These are phyloP conservation scores for Penicillium rolfsii DNA, from an alignment of 2,329 filamentous ascomycete species.

Conservation along the genomic window DNA sequence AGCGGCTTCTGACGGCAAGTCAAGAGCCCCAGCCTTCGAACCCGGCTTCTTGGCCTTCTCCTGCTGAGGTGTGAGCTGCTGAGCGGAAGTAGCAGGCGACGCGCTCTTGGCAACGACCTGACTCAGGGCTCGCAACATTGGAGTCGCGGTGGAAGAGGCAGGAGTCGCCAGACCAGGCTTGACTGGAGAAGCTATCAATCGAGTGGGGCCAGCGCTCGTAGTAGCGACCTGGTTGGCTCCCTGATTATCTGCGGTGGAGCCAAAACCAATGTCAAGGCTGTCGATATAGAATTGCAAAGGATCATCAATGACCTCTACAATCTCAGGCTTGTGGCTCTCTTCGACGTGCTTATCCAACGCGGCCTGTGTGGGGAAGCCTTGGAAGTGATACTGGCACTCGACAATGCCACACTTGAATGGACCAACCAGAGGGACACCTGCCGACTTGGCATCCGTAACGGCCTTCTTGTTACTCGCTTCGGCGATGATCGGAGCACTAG, in stretches of 20 bases:
- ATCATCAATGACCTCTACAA: constrained; percentile 52
- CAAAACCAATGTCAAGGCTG: constrained; percentile 55
- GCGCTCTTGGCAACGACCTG: constrained; percentile 38
- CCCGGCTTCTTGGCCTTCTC: constrained; percentile 34
- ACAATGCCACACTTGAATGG: constrained; percentile 58
- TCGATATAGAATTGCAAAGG: constrained; percentile 61
- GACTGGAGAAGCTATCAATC: constrained; percentile 27
- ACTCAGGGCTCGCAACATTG: constrained; percentile 40
- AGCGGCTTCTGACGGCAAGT: constrained; percentile 25
- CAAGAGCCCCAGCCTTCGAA: constrained; percentile 33
- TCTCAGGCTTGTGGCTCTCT: constrained; percentile 56
- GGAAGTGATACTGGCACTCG: constrained; percentile 57
- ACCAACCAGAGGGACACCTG: constrained; percentile 45
- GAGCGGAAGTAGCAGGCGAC: constrained; percentile 39
- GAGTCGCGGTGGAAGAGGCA: constrained; percentile 32
- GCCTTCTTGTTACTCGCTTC: constrained; percentile 41
- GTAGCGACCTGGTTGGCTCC: constrained; percentile 23
- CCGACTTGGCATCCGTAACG: constrained; percentile 47
- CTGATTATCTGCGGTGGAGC: constrained; percentile 40
- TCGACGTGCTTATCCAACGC: constrained; percentile 60
- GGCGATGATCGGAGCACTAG: constrained; percentile 28
- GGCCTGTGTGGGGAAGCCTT: constrained; percentile 58
- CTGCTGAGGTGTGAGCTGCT: constrained; percentile 38
- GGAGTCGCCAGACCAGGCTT: constrained; percentile 39
- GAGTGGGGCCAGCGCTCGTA: constrained; percentile 16